These are phyloP conservation scores for Carex parvula DNA, from an alignment of 176 grass and related monocot species.

Conservation along the genomic window DNA sequence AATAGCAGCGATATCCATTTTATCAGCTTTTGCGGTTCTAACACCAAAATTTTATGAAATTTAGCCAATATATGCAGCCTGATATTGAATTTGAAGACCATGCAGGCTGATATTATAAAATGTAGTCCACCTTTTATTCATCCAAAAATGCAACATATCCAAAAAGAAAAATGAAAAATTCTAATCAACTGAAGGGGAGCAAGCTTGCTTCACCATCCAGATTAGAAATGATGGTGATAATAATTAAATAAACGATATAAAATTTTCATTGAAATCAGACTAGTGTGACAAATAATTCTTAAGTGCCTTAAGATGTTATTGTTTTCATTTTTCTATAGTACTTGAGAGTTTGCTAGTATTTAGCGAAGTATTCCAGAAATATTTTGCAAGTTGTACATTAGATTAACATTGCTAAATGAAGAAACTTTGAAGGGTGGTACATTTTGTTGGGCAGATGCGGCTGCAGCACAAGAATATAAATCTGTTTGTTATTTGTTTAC, in stretches of 20 bases:
- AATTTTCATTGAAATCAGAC: not conserved
- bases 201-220: not conserved
- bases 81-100: not conserved
- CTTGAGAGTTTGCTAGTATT: not conserved
- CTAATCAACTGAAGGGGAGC: not conserved
- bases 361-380: not conserved
- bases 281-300: not conserved
- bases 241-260: not conserved
- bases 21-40: not conserved
- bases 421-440: not conserved
- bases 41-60: not conserved
- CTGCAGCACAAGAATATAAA: not conserved
- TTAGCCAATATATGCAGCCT: not conserved
- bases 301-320: conserved; percentile 1
- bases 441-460: not conserved
- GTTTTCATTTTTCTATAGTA: not conserved
- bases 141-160: not conserved
- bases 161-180: conserved; percentile 2
- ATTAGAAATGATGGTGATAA: not conserved
- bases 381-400: not conserved
- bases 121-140: not conserved
- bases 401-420: not conserved
- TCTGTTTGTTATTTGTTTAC: not conserved
- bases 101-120: not conserved
- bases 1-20: not conserved